phyloP scores from a whole-genome alignment of 1,139 yeast genomes.

The Ashbya aceris region DNA sequence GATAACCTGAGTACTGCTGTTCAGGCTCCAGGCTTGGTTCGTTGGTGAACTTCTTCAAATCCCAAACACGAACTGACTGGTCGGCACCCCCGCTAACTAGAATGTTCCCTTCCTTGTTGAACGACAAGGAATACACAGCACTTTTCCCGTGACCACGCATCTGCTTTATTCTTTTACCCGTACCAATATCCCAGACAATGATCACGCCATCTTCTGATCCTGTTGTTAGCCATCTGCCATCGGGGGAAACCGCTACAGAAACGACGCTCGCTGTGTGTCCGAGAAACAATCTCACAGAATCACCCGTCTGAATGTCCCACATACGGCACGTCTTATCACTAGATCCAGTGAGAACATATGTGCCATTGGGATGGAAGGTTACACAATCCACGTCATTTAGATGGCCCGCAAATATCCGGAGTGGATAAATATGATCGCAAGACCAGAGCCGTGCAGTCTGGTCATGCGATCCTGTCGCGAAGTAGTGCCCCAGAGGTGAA shows the following conservation, averaged over 20 bases:
- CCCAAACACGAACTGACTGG: conserved; percentile 92
- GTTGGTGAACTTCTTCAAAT: conserved; percentile 72
- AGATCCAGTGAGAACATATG: conserved; percentile 89
- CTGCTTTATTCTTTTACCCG: conserved; percentile 76
- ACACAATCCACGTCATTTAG: conserved; percentile 93
- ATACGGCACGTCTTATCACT: conserved; percentile 91
- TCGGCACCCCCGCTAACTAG: conserved; percentile 92
- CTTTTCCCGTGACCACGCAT: conserved; percentile 88
- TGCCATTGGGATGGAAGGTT: conserved; percentile 92
- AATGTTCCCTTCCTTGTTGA: conserved; percentile 80
- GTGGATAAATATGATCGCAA: conserved; percentile 93
- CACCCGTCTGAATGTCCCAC: conserved; percentile 95
- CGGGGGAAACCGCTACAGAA: conserved; percentile 84
- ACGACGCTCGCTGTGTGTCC: conserved; percentile 90
- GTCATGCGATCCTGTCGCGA: conserved; percentile 95
- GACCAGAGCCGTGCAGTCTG: conserved; percentile 98
- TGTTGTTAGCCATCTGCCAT: conserved; percentile 92
- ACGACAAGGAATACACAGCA: conserved; percentile 76
- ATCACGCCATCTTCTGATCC: conserved; percentile 92
- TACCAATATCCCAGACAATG: conserved; percentile 89
- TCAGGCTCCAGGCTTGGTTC: conserved; percentile 82
- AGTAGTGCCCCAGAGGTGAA: conserved; percentile 93
- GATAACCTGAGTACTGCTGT: conserved; percentile 38
- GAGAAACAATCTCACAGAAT: conserved; percentile 83
- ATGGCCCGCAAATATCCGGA: conserved; percentile 95